Base-by-base conservation (phyloP, 805 yeast genomes). In the Nakazawaea molendinolei region DNA sequence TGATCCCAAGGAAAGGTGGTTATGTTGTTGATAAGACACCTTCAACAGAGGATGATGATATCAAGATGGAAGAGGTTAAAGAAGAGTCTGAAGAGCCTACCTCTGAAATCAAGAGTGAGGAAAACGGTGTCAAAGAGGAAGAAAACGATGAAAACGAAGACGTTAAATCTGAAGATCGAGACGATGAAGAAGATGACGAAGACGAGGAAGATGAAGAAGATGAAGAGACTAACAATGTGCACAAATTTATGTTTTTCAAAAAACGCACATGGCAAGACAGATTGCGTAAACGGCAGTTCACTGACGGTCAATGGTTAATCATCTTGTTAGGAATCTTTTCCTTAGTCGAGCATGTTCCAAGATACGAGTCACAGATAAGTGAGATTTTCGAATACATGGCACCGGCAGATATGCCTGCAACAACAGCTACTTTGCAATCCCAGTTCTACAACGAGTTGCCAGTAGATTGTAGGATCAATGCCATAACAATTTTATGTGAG, bases 281-380 rank as follows among this genome's bases (percentile, higher is more conserved):
- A 27, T 64, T 90, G 14, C 70, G 78, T 10, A 78, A 74, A 38
- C 74, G 95, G 37, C 72, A 73, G 44, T 92, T 84, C 55, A 76
- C 70, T 47, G 87, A 86, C 48, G 95, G 95, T 4, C 76, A 76
- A 37, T 90, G 97, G 96, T 80, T 86, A 47, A 68, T 81, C 27
- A 71, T 82, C 28, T 55, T 89, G 28, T 54, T 87, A 33, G 95
- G 95, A 22, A 64, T 87, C 3, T 65, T 89, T 28, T 74, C 76
- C 15, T 63, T 67, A 33, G 74, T 76, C 12, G 75, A 76, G 31
- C 67, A 76, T 44, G 65, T 77, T 26, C 74, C 77, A 1, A 69
- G 68, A 10, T 81, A 73, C 58, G 51, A 61, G 18, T 58, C 61
- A 1, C 65, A 66, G 15, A 75, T 81, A 32, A 60, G 56, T 5